Percentiles rank a stretch among this genome's conserved stretches.
phyloP scores from a whole-genome alignment of 495 filamentous ascomycete species.

The Niebla homalea region DNA sequence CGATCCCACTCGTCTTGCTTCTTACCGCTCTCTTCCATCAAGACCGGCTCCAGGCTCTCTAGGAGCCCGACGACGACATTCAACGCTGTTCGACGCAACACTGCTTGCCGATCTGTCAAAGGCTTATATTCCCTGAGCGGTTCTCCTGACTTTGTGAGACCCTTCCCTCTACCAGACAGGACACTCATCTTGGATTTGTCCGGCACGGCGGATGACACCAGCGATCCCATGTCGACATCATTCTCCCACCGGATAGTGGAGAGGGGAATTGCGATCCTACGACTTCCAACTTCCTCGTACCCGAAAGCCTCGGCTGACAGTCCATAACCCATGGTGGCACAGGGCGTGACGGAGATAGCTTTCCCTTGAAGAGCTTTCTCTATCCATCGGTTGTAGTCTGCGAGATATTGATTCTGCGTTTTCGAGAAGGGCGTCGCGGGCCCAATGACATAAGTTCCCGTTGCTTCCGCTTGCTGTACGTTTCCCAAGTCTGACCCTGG shows the following conservation, averaged over 20 bases:
- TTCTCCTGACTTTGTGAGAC: not conserved
- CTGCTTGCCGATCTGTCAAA: conserved; percentile 57
- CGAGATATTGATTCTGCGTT: conserved; percentile 68
- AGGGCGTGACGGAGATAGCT: conserved; percentile 61
- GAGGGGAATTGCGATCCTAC: conserved; percentile 72
- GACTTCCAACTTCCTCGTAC: conserved; percentile 55
- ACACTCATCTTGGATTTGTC: conserved; percentile 12
- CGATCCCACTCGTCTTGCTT: conserved; percentile 84
- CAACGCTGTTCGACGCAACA: conserved; percentile 65
- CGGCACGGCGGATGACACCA: conserved; percentile 38
- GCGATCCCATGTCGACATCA: conserved; percentile 46
- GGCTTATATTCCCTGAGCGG: conserved; percentile 21
- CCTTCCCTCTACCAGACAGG: not conserved
- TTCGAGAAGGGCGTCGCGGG: conserved; percentile 64
- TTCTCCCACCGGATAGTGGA: conserved; percentile 82
- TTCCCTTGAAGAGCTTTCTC: conserved; percentile 60
- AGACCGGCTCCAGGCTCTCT: conserved; percentile 69
- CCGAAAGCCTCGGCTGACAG: conserved; percentile 68
- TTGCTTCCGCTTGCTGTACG: conserved; percentile 45
- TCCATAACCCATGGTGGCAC: conserved; percentile 61
- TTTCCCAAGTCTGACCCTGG: conserved; percentile 40
- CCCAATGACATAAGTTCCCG: conserved; percentile 73
- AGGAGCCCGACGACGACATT: conserved; percentile 77
- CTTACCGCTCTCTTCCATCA: conserved; percentile 73
- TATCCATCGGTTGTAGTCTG: conserved; percentile 74